phyloP scores from a whole-genome alignment of 108 stramenopile genomes.

The Bacterosira constricta region DNA sequence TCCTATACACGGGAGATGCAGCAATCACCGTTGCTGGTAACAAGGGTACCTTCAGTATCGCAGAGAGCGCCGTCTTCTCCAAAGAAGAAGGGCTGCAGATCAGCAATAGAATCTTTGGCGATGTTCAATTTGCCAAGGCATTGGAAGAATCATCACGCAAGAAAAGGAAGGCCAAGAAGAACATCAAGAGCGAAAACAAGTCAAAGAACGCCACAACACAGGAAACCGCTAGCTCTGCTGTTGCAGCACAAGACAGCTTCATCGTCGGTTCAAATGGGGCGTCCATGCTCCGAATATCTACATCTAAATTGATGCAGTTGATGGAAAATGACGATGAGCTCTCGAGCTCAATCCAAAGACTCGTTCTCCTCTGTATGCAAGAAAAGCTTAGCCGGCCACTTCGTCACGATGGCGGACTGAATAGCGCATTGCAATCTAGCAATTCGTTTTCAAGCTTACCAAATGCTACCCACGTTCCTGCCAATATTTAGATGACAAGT shows the following conservation, averaged over 20 bases:
- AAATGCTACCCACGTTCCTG: neutral
- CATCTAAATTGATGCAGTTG: slow-evolving; percentile 33
- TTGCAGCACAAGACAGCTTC: neutral
- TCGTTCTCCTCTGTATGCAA: slow-evolving; percentile 47
- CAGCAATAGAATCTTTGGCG: slow-evolving; percentile 44
- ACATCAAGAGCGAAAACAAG: neutral
- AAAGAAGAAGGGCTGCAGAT: neutral
- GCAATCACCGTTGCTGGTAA: neutral
- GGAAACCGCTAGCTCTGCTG: neutral
- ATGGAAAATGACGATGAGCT: slow-evolving; percentile 46
- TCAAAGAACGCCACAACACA: too few relatives aligned
- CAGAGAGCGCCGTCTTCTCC: neutral
- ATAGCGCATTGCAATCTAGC: neutral
- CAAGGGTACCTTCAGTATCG: neutral
- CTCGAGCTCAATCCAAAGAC: slow-evolving; percentile 34
- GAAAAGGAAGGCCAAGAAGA: slow-evolving; percentile 22
- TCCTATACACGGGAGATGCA: slow-evolving; percentile 39
- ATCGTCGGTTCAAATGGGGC: slow-evolving; percentile 35
- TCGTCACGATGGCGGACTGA: slow-evolving; percentile 3
- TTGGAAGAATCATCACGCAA: slow-evolving; percentile 29
- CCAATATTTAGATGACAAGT: neutral
- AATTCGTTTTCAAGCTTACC: neutral
- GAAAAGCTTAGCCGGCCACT: slow-evolving; percentile 24
- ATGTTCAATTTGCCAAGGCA: slow-evolving; percentile 36
- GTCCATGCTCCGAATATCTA: slow-evolving; percentile 32